Evolutionary conservation across 2,329 filamentous ascomycete genomes (phyloP).

Genomic region (Aurifilum marmelostoma): DNA sequence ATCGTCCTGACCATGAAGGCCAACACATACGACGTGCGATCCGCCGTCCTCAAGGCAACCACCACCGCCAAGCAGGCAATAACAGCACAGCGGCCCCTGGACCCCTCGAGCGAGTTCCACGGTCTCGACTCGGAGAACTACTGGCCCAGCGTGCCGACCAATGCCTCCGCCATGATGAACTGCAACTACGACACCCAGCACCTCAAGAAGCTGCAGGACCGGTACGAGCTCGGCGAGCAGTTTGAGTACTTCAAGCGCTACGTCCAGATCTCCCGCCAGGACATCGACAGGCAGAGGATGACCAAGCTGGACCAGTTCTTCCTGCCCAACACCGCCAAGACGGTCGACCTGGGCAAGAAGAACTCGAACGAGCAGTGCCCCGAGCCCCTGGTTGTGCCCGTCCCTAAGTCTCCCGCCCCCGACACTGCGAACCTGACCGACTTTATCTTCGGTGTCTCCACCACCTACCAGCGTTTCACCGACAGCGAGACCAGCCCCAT

Average conservation of each 20-base stretch:
- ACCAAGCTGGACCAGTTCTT: constrained; percentile 55
- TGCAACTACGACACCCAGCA: constrained; percentile 54
- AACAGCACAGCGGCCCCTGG: constrained; percentile 36
- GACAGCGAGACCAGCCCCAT: constrained; percentile 55
- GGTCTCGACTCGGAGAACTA: constrained; percentile 16
- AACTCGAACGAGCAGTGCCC: constrained; percentile 49
- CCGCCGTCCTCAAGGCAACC: constrained; percentile 47
- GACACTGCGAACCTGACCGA: constrained; percentile 56
- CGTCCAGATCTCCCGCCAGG: constrained; percentile 53
- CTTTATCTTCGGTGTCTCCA: constrained; percentile 63
- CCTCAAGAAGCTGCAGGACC: constrained; percentile 49
- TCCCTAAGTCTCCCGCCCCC: constrained; percentile 55
- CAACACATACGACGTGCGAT: constrained; percentile 46
- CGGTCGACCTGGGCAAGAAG: constrained; percentile 50
- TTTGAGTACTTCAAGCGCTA: constrained; percentile 62
- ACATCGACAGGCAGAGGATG: constrained; percentile 53
- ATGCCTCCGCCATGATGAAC: constrained; percentile 50
- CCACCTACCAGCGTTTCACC: constrained; percentile 58
- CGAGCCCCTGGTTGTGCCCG: constrained; percentile 54
- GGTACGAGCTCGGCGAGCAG: constrained; percentile 51
- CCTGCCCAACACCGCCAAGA: constrained; percentile 50
- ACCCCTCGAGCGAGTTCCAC: constrained; percentile 49
- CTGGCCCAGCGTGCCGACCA: constrained; percentile 32
- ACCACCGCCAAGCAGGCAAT: constrained; percentile 39
- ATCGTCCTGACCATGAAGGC: constrained; percentile 47